phyloP scores from a whole-genome alignment of 495 filamentous ascomycete species.

The Aspergillus taichungensis region DNA sequence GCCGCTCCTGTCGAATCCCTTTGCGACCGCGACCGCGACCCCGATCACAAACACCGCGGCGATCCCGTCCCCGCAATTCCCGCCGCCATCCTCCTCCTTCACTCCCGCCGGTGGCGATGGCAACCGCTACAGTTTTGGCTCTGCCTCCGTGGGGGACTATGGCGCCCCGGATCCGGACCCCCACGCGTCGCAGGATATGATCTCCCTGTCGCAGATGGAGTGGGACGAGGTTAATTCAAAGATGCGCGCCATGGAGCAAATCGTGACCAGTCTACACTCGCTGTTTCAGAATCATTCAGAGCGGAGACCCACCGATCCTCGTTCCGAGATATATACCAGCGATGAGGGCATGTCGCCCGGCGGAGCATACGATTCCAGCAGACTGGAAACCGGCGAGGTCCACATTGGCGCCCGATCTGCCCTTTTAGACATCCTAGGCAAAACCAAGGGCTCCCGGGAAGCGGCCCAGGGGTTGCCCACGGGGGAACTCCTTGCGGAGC shows the following conservation, averaged over 20 bases:
- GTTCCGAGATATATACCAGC: constrained; percentile 2
- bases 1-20: constrained; percentile 7
- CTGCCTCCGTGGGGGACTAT: constrained; percentile 2
- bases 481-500: constrained; percentile 69
- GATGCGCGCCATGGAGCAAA: constrained; percentile 38
- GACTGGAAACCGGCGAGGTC: constrained; percentile 37
- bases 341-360: constrained; percentile 19
- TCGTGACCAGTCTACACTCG: constrained; percentile 28
- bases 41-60: constrained; percentile 4
- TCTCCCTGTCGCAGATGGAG: constrained; percentile 31
- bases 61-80: constrained; percentile 2
- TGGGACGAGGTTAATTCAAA: constrained; percentile 41
- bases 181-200: constrained; percentile 17
- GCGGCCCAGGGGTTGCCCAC: constrained; percentile 52
- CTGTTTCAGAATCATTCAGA: constrained; percentile 27
- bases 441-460: constrained; percentile 28
- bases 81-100: neutral
- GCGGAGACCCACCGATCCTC: constrained; percentile 14
- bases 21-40: constrained; percentile 7
- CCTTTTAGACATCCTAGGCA: constrained; percentile 41
- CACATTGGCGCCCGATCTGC: constrained; percentile 50
- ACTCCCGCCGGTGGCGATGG: constrained; percentile 6
- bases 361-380: constrained; percentile 41
- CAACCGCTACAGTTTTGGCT: constrained; percentile 4
- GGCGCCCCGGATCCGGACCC: constrained; percentile 7